Percentiles rank a stretch among this genome's conserved stretches.
Evolutionary conservation across 345 rosid genomes (phyloP).

Genomic region (Populus ilicifolia): DNA sequence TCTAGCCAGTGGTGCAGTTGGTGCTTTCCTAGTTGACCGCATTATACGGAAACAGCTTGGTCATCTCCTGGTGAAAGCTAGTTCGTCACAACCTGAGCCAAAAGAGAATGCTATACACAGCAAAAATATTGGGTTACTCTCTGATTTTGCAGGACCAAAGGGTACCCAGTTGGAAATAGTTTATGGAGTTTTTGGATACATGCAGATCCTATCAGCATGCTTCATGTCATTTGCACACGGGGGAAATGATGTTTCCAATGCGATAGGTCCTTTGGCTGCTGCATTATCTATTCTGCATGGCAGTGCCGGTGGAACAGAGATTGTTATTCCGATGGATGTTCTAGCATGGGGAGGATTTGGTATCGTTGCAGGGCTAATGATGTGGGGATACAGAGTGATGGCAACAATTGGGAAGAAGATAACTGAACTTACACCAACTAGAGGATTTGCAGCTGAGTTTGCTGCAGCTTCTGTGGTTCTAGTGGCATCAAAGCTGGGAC

Average conservation of each 20-base stretch:
- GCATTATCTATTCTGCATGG: constrained; percentile 84
- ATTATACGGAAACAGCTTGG: constrained; percentile 78
- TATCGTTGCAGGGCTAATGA: constrained; percentile 73
- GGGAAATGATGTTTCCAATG: constrained; percentile 92
- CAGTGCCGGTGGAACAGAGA: constrained; percentile 51
- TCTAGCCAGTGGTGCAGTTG: constrained; percentile 71
- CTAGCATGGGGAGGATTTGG: constrained; percentile 99
- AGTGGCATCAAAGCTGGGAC: constrained; percentile 78
- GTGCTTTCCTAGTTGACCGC: constrained; percentile 64
- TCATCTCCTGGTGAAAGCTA: constrained; percentile 61
- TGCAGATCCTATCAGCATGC: constrained; percentile 96
- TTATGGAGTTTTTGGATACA: constrained; percentile 85
- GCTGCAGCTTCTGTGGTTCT: constrained; percentile 94
- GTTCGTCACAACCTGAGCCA: constrained; percentile 33
- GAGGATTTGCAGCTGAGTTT: constrained; percentile 96
- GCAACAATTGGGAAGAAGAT: constrained; percentile 97
- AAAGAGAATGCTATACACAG: constrained; percentile 29
- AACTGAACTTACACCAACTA: constrained; percentile 87
- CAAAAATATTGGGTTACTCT: constrained; percentile 66
- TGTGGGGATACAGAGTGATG: constrained; percentile 94
- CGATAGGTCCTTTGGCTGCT: constrained; percentile 89
- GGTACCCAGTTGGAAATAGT: constrained; percentile 88
- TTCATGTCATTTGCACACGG: constrained; percentile 99
- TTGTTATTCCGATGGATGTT: constrained; percentile 75
- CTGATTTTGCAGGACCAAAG: constrained; percentile 86